Conservation (phyloP, 2,329 filamentous ascomycete genomes). For the Curvularia eragrostidis region DNA sequence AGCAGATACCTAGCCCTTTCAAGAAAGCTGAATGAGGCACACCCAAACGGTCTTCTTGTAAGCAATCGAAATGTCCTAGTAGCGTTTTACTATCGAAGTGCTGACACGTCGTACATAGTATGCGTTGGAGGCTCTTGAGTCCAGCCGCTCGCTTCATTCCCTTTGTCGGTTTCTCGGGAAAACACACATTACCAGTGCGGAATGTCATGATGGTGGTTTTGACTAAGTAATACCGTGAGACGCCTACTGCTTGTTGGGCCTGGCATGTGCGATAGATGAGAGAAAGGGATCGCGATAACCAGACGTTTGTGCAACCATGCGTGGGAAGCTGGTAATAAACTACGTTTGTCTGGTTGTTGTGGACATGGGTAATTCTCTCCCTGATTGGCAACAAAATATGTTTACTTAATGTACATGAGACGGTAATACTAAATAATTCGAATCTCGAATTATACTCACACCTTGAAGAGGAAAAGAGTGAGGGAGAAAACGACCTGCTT, state of each 20-base stretch:
- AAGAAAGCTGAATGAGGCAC: not conserved
- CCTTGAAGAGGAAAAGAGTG: not conserved
- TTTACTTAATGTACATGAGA: not conserved
- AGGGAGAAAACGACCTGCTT: not conserved
- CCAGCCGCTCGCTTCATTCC: not conserved
- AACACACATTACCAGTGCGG: not conserved
- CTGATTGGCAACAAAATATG: not conserved
- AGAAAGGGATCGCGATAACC: not conserved
- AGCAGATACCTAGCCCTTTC: slow-evolving; percentile 3
- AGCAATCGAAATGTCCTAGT: not conserved
- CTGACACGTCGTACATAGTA: slow-evolving; percentile 4
- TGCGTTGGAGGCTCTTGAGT: not conserved
- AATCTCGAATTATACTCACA: not conserved
- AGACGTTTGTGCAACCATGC: not conserved
- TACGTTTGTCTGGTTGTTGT: slow-evolving; percentile 1
- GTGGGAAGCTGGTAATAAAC: slow-evolving; percentile 8
- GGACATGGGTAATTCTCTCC: not conserved
- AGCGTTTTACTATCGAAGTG: not conserved
- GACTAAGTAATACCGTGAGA: not conserved
- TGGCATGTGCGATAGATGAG: not conserved
- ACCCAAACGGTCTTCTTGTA: slow-evolving; percentile 2
- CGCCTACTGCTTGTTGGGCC: not conserved
- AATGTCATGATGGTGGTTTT: not conserved
- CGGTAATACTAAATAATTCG: not conserved
- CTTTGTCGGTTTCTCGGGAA: not conserved